Conservation (phyloP, 2,329 filamentous ascomycete species). For the Aspergillus viridinutans region DNA sequence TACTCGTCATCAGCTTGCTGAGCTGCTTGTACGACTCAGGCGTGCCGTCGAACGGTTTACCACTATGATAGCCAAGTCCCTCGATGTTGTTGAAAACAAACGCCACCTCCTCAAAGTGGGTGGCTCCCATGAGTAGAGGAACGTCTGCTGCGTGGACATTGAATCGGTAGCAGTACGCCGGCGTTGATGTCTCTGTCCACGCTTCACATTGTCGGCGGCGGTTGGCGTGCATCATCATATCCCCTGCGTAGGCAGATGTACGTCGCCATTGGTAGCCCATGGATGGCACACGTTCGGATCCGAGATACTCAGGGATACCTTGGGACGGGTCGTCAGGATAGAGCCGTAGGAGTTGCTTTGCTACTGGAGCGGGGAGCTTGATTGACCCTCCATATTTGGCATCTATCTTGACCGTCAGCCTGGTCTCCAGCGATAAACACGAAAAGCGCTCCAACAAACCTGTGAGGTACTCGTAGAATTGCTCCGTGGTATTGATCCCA, state of each 20-base stretch:
- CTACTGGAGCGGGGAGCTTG: constrained; percentile 19
- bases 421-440: background rate
- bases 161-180: constrained; percentile 61
- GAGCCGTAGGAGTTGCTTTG: constrained; percentile 43
- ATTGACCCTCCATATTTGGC: constrained; percentile 16
- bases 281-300: constrained; percentile 28
- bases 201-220: constrained; percentile 51
- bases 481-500: constrained; percentile 53
- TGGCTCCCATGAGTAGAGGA: constrained; percentile 41
- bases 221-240: constrained; percentile 53
- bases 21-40: constrained; percentile 42
- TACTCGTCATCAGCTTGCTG: constrained; percentile 47
- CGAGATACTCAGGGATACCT: constrained; percentile 46
- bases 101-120: constrained; percentile 55
- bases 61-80: constrained; percentile 44
- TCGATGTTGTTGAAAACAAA: constrained; percentile 53
- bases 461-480: constrained; percentile 46
- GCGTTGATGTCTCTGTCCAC: constrained; percentile 46
- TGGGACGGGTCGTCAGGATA: constrained; percentile 52
- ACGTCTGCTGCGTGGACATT: constrained; percentile 49
- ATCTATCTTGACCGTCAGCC: constrained; percentile 13
- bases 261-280: constrained; percentile 51
- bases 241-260: constrained; percentile 52
- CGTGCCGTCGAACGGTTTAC: constrained; percentile 35
- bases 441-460: constrained; percentile 8